Percentiles rank a stretch among this genome's conserved stretches.
phyloP scores from a whole-genome alignment of 2,329 filamentous ascomycete genomes.

The Aspergillus candidus region DNA sequence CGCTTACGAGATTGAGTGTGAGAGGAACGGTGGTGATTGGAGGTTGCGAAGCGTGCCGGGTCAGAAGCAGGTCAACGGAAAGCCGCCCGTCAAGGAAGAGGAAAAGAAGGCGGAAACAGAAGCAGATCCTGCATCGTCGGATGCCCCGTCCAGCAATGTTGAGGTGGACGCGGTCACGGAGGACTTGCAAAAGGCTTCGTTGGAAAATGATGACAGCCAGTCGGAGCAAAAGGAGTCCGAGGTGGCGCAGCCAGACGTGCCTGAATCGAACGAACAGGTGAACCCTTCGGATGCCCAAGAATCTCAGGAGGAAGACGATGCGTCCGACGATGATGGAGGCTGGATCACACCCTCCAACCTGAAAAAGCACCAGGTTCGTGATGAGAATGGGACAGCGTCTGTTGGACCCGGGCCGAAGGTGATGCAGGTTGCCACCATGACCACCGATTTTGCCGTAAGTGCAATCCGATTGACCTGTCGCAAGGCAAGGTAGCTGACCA shows the following conservation, averaged over 20 bases:
- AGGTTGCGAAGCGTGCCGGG: conserved; percentile 70
- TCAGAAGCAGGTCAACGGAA: conserved; percentile 71
- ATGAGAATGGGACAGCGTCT: conserved; percentile 47
- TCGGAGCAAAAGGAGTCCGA: conserved; percentile 13
- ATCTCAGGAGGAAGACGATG: conserved; percentile 22
- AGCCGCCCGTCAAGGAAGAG: conserved; percentile 48
- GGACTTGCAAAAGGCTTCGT: conserved; percentile 19
- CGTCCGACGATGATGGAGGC: conserved; percentile 53
- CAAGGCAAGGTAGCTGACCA: conserved; percentile 77
- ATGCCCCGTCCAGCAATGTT: conserved; percentile 14
- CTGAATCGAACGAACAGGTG: conserved; percentile 10
- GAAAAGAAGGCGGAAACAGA: conserved; percentile 28
- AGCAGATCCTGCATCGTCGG: conserved; percentile 23
- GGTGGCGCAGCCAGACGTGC: conserved; percentile 19
- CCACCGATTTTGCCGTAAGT: conserved; percentile 86
- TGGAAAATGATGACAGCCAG: conserved; percentile 21
- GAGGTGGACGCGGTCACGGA: conserved; percentile 27
- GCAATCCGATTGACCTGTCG: not conserved
- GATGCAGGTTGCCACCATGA: conserved; percentile 85
- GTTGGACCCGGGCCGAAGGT: conserved; percentile 53
- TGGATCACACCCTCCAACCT: conserved; percentile 97
- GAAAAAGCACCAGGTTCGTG: conserved; percentile 70
- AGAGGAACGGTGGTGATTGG: conserved; percentile 85
- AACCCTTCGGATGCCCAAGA: conserved; percentile 1
- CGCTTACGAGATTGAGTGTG: conserved; percentile 89